phyloP scores from a whole-genome alignment of 2,329 filamentous ascomycete genomes.

The Trichophyton equinum region DNA sequence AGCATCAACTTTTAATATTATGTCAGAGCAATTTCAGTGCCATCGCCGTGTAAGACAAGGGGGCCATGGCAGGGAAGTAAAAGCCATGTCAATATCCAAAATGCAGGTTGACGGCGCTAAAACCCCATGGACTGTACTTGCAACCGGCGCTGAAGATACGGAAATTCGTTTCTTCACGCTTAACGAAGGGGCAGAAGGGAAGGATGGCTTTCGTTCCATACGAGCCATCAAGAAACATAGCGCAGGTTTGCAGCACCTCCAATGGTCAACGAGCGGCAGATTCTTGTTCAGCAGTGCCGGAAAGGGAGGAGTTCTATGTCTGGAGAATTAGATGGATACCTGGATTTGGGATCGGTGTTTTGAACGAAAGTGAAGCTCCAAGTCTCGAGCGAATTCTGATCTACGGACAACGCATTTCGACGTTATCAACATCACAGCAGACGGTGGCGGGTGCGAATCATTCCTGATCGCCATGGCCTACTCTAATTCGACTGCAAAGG shows the following conservation, averaged over 20 bases:
- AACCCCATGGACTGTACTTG: conserved; percentile 36
- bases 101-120: neutral
- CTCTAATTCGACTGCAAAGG: conserved; percentile 69
- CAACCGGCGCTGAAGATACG: conserved; percentile 60
- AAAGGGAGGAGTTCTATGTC: conserved; percentile 71
- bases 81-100: conserved; percentile 42
- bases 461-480: conserved; percentile 60
- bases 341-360: conserved; percentile 40
- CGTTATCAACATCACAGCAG: conserved; percentile 28
- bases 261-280: conserved; percentile 54
- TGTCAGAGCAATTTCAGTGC: conserved; percentile 28
- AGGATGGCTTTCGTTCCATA: conserved; percentile 37
- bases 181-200: conserved; percentile 10
- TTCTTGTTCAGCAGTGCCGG: conserved; percentile 79
- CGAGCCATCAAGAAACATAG: conserved; percentile 64
- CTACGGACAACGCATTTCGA: conserved; percentile 74
- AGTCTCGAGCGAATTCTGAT: conserved; percentile 45
- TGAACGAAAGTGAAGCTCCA: conserved; percentile 40
- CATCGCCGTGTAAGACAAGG: conserved; percentile 50
- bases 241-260: conserved; percentile 68
- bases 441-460: conserved; percentile 15
- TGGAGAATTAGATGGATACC: conserved; percentile 56
- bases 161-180: conserved; percentile 55
- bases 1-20: conserved; percentile 43
- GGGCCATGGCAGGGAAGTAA: conserved; percentile 79